Evolutionary conservation across 352 stramenopile genomes (phyloP).

Genomic region (Pythium oligandrum): DNA sequence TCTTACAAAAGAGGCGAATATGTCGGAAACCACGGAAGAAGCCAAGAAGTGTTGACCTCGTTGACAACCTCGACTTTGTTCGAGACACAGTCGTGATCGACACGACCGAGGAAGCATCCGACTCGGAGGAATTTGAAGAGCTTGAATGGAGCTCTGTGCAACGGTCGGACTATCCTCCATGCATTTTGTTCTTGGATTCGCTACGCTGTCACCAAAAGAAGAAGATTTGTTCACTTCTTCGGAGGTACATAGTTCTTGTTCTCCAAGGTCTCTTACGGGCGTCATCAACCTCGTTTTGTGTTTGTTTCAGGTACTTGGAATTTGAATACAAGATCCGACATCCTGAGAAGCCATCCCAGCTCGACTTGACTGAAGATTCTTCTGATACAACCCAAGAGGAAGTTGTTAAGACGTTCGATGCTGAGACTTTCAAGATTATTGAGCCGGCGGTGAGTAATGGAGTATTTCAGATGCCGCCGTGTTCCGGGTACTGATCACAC

Average conservation of each 20-base stretch:
- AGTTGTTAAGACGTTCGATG: conserved; percentile 7
- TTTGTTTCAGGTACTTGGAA: conserved; percentile 56
- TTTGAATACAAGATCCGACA: conserved; percentile 52
- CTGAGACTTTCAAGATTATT: conserved; percentile 14
- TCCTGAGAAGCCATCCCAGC: no score
- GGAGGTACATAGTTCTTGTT: conserved; percentile 57
- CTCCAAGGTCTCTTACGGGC: no score
- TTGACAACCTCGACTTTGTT: conserved; percentile 23
- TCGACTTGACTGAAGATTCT: no score
- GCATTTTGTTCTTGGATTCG: conserved; percentile 94
- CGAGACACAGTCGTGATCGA: conserved; percentile 12
- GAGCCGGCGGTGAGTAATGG: conserved; percentile 15
- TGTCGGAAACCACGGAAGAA: conserved; percentile 7
- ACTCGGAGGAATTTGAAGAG: conserved; percentile 44
- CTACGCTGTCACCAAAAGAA: conserved; percentile 92
- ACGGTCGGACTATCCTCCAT: conserved; percentile 44
- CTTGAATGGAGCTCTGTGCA: conserved; percentile 28
- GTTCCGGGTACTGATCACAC: no score
- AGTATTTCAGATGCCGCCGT: no score
- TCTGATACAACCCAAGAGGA: background rate
- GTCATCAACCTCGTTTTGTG: conserved; percentile 1
- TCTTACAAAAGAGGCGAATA: conserved; percentile 45
- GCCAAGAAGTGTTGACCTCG: conserved; percentile 23
- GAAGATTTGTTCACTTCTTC: conserved; percentile 76
- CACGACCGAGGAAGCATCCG: conserved; percentile 19